Conservation (phyloP, 192 early-diverging fungal species). For the Umbelopsis ramanniana region DNA sequence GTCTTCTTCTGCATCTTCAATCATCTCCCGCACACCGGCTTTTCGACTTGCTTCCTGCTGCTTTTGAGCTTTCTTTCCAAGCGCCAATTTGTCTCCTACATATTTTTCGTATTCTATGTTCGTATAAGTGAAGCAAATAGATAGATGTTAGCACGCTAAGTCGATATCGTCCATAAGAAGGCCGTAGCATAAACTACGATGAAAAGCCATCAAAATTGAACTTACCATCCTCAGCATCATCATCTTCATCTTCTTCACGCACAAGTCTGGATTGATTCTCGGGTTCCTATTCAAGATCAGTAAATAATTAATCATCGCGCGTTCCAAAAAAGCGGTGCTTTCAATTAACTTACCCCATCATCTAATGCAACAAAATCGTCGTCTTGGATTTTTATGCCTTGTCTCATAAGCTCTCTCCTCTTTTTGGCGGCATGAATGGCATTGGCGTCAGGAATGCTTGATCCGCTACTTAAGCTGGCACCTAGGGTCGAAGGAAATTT, state of each 20-base stretch:
- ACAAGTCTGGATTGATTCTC: constrained; percentile 46
- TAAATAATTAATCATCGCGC: background rate
- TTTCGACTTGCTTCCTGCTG: constrained; percentile 42
- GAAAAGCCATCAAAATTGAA: too few relatives aligned
- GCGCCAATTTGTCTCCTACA: constrained; percentile 48
- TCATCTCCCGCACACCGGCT: constrained; percentile 51
- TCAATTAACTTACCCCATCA: constrained; percentile 22
- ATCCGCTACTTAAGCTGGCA: constrained; percentile 27
- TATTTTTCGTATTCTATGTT: constrained; percentile 53
- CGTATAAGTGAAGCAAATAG: too few relatives aligned
- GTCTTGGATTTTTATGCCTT: constrained; percentile 36
- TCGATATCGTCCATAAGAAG: too few relatives aligned
- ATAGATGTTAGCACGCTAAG: too few relatives aligned
- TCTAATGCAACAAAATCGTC: constrained; percentile 37
- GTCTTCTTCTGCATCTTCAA: constrained; percentile 54
- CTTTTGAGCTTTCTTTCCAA: constrained; percentile 51
- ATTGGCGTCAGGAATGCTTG: constrained; percentile 50
- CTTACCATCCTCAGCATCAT: constrained; percentile 59
- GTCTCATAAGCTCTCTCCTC: constrained; percentile 53
- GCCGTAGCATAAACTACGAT: background rate
- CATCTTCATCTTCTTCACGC: constrained; percentile 63
- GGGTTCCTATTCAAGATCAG: background rate
- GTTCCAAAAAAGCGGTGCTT: background rate
- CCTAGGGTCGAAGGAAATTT: constrained; percentile 49
- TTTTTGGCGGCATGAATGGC: constrained; percentile 61